Percentiles rank a stretch among this genome's conserved stretches.
Evolutionary conservation across 768 basidiomycete species (phyloP).

Genomic region (Artomyces pyxidatus): DNA sequence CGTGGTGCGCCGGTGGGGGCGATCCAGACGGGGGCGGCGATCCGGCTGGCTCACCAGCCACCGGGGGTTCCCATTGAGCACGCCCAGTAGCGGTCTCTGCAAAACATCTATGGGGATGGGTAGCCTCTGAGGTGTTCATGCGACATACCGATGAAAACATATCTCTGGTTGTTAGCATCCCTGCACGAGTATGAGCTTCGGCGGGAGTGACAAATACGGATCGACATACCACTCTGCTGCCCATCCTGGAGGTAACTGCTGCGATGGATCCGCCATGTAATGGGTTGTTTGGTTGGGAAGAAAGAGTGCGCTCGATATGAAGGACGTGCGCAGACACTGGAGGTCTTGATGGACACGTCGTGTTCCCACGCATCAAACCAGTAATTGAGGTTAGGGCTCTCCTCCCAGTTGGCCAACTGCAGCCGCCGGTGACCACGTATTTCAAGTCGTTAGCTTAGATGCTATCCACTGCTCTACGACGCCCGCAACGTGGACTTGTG

Average conservation of each 20-base stretch:
- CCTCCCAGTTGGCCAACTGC: no score
- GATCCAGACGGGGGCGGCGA: conserved; percentile 30
- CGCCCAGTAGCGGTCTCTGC: conserved; percentile 77
- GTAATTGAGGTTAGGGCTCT: conserved; percentile 7
- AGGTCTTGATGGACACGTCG: no score
- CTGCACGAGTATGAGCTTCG: conserved; percentile 32
- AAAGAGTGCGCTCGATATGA: no score
- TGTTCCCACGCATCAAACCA: conserved; percentile 6
- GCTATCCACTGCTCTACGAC: background rate
- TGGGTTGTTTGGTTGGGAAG: no score
- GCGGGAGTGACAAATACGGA: conserved; percentile 3
- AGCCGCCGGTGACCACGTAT: no score
- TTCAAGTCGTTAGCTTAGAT: background rate
- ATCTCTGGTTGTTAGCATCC: conserved; percentile 74
- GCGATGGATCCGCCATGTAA: conserved; percentile 44
- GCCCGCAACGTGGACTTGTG: no score
- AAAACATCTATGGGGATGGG: conserved; percentile 7
- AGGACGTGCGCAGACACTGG: no score
- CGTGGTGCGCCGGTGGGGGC: conserved; percentile 30
- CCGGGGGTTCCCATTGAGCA: conserved; percentile 85
- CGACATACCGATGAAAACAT: conserved; percentile 80
- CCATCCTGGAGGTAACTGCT: conserved; percentile 88
- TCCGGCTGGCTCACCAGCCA: conserved; percentile 30
- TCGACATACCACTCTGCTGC: conserved; percentile 74
- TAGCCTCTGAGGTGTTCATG: background rate